Base-by-base conservation (phyloP, 192 early-diverging fungal species). In the Nowakowskiella sp. region DNA sequence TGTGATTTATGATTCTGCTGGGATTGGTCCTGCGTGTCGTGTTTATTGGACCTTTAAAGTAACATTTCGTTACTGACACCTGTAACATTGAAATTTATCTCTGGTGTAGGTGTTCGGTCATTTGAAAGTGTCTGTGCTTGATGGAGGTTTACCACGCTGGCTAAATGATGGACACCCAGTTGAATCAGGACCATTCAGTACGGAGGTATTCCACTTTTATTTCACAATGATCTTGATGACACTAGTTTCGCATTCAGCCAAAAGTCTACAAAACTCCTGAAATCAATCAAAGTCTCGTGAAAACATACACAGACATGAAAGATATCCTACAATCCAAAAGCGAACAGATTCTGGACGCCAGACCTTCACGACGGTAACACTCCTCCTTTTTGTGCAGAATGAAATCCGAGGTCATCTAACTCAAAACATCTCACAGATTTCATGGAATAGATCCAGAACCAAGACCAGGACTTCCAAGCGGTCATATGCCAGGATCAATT, bases 21-120 rank as follows among this genome's bases (percentile, higher is more conserved):
- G 91, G 4, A 70, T 89, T 28, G 78, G 85, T 44, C 85, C 92
- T 9, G 82, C 92, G 4, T 81, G 82, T 34, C 81, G 94, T 10
- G 87, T 90, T 19, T 95, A 86, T 65, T 98, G 91, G 92, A 91
- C 89, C 42, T 90, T 94, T 68, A 88, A 87, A 64, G 86, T 79
- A 53, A 7, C 51, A 28, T 19, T n/a, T n/a, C n/a, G n/a, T n/a
- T n/a, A n/a, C n/a, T n/a, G n/a, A n/a, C n/a, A n/a, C n/a, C n/a
- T n/a, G n/a, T n/a, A n/a, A n/a, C n/a, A n/a, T 0, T 30, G 16
- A 0, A 21, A 29, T 47, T 10, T 72, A 33, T 29, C 2, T 25
- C 16, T 52, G 7, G 53, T 30, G 34, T 31, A 87, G 83, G 81
- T 72, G n/a, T 91, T 97, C 83, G 89, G 89, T 9, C 94, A 97